Base-by-base conservation (phyloP, 768 basidiomycete species). In the Hydnomerulius pinastri region DNA sequence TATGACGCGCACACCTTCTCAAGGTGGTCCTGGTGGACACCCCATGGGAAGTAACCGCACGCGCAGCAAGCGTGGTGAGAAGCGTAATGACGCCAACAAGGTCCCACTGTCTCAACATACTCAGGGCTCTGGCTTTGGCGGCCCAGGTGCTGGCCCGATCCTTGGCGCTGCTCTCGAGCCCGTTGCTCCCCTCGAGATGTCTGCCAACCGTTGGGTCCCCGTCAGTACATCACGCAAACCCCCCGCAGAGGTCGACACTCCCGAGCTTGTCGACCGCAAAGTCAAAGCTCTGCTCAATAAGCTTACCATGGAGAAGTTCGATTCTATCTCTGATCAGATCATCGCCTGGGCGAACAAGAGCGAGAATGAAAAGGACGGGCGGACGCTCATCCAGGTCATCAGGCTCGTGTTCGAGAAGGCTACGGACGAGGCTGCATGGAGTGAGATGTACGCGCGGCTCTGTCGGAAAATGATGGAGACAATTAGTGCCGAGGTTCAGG, bases 371-470 rank as follows among this genome's bases (percentile, higher is more conserved):
- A 90, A 84, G 66, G 92, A 98, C 63, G 93, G 94, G 2, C 83
- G 88, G 57, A 96, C 94, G 4, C 83, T 98, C 53, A 96, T 96
- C 59, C 91, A 94, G 61, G 96, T 98, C 66, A 98, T 97, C 70
- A 84, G 87, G 50, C 86, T 97, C 45, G 90, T 98, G 27, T 98
- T 97, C 69, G 96, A 97, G 71, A 97, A 95, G 77, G 95, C 94
- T 9, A 97, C 92, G 6, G 94, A 97, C 68, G 95, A 97, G 68
- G 92, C 92, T 36, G 83, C 86, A 8, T 95, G 92, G 89, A 95
- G 92, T 2, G 89, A 92, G 75, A 98, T 98, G 92, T 98, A 99
- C 68, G 96, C 96, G 25, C 85, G 90, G 27, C 76, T 99, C 32
- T 98, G 95, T 67, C 78, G 92, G 57, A 91, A 93, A 80, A 89